These are phyloP conservation scores for Ophiognomonia clavigignenti-juglandacearum DNA, from an alignment of 2,329 filamentous ascomycete genomes.

Conservation along the genomic window DNA sequence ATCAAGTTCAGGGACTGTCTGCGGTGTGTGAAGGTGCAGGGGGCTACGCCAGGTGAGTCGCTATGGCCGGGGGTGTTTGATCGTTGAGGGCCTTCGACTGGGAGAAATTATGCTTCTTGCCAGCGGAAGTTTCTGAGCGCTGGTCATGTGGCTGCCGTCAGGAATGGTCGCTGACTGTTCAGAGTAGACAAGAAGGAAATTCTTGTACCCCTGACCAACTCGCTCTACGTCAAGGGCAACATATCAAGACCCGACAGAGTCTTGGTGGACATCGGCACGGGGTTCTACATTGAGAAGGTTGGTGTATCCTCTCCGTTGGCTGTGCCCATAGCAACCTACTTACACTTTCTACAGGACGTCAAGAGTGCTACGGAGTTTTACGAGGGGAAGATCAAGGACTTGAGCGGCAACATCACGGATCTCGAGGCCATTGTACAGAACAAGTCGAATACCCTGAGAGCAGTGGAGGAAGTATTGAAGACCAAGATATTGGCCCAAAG, in stretches of 20 bases:
- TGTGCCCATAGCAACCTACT: neutral
- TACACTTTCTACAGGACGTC: slow-evolving; percentile 35
- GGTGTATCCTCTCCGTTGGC: slow-evolving; percentile 4
- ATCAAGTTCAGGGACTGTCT: slow-evolving; percentile 90
- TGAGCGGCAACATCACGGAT: slow-evolving; percentile 49
- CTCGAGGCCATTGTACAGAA: slow-evolving; percentile 53
- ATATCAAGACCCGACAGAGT: slow-evolving; percentile 71
- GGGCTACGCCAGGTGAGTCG: slow-evolving; percentile 17
- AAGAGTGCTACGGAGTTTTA: slow-evolving; percentile 54
- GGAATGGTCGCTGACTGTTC: too few species aligned
- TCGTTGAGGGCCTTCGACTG: neutral
- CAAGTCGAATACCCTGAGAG: slow-evolving; percentile 79
- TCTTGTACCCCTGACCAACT: slow-evolving; percentile 91
- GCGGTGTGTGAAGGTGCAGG: slow-evolving; percentile 57
- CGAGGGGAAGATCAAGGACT: slow-evolving; percentile 49
- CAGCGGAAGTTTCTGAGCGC: too few species aligned
- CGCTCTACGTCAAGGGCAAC: slow-evolving; percentile 84
- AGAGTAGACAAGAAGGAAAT: slow-evolving; percentile 52
- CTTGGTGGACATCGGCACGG: slow-evolving; percentile 88
- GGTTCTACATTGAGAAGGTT: slow-evolving; percentile 92
- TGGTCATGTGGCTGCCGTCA: too few species aligned
- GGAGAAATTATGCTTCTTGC: neutral
- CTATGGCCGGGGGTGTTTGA: slow-evolving; percentile 26
- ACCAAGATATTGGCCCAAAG: slow-evolving; percentile 29
- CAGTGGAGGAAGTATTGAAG: slow-evolving; percentile 70